Conservation (phyloP, 1,284 basidiomycete genomes). For the Ceratobasidium sp. region DNA sequence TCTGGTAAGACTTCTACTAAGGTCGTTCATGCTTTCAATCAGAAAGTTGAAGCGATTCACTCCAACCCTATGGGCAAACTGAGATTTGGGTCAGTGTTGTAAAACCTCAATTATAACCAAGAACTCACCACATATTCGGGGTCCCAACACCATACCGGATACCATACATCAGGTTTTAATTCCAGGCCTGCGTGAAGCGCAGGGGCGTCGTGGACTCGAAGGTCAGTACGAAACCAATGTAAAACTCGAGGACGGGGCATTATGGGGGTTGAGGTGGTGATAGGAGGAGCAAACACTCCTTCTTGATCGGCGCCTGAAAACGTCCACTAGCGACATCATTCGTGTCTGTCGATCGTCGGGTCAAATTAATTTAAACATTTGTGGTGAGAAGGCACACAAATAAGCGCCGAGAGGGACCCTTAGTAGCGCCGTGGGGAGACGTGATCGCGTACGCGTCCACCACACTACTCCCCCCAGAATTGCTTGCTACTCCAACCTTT, state of each 20-base stretch:
- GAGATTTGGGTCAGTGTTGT: not conserved
- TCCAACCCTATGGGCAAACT: constrained; percentile 62
- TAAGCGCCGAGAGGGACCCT: constrained; percentile 16
- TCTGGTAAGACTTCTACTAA: constrained; percentile 58
- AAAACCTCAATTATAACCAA: not conserved
- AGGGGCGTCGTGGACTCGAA: constrained; percentile 65
- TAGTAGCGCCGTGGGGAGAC: constrained; percentile 10
- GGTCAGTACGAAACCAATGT: constrained; percentile 66
- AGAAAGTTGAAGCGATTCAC: constrained; percentile 62
- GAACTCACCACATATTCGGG: constrained; percentile 57
- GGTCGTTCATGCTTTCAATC: constrained; percentile 58
- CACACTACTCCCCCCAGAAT: not conserved
- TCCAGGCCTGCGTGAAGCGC: constrained; percentile 60
- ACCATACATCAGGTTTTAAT: constrained; percentile 59
- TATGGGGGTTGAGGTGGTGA: constrained; percentile 14
- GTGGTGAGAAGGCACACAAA: not conserved
- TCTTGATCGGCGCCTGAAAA: constrained; percentile 14
- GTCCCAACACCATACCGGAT: constrained; percentile 57
- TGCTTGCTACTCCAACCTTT: not conserved
- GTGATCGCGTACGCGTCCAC: constrained; percentile 44
- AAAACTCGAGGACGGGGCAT: constrained; percentile 54
- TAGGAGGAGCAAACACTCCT: not conserved
- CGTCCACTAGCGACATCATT: constrained; percentile 18
- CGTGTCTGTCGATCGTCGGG: constrained; percentile 14
- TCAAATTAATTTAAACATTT: not conserved